phyloP scores from a whole-genome alignment of 768 basidiomycete species.

The Panellus pusillus region DNA sequence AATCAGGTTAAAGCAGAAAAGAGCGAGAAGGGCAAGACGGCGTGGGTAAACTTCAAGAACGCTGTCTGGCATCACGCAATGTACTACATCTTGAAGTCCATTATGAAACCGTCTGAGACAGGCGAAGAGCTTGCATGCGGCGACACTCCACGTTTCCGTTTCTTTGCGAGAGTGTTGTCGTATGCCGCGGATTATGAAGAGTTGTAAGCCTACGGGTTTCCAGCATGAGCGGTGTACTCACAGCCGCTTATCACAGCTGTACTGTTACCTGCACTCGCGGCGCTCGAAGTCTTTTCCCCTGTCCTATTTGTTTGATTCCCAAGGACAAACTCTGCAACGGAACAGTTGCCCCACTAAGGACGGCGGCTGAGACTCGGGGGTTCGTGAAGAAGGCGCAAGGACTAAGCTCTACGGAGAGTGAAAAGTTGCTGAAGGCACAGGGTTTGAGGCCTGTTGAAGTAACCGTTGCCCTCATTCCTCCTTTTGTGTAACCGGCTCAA shows the following conservation, averaged over 20 bases:
- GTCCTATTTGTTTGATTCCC: conserved; percentile 39
- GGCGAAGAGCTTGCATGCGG: conserved; percentile 29
- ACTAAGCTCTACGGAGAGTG: conserved; percentile 1
- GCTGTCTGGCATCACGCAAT: conserved; percentile 41
- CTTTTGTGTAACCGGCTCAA: neutral
- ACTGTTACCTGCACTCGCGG: conserved; percentile 41
- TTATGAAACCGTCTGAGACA: conserved; percentile 18
- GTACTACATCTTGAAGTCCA: conserved; percentile 28
- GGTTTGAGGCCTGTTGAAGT: conserved; percentile 27
- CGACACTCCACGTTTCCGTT: conserved; percentile 23
- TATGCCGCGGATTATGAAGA: conserved; percentile 46
- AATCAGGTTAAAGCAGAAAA: conserved; percentile 33
- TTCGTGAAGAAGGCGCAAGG: conserved; percentile 14
- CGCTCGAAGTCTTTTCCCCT: conserved; percentile 28
- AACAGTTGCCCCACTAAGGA: conserved; percentile 10
- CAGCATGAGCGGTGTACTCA: neutral
- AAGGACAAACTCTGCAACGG: conserved; percentile 26
- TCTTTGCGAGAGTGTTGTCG: conserved; percentile 40
- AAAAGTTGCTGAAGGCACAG: conserved; percentile 23
- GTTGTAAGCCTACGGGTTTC: conserved; percentile 34
- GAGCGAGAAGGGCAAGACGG: conserved; percentile 28
- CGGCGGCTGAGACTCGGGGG: conserved; percentile 13
- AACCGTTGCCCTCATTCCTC: neutral
- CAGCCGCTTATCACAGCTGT: conserved; percentile 25
- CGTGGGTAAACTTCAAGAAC: conserved; percentile 33